These are phyloP conservation scores for Galerina marginata DNA, from an alignment of 768 basidiomycete genomes.

Conservation along the genomic window DNA sequence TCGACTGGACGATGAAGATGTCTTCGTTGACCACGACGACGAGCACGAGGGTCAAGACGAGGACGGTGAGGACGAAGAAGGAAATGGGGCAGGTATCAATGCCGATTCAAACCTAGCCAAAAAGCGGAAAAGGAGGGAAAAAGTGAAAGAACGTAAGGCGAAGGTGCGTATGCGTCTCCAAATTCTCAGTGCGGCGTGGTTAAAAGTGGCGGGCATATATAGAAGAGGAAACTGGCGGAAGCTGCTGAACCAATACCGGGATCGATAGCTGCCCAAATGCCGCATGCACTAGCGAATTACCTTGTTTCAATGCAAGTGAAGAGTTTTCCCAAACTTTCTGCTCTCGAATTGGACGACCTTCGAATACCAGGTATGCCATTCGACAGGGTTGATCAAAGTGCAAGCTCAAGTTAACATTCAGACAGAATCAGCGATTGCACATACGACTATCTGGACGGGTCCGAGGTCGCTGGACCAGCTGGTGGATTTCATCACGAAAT, in stretches of 20 bases:
- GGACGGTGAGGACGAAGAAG: constrained; percentile 32
- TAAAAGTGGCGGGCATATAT: constrained; percentile 8
- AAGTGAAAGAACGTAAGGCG: constrained; percentile 73
- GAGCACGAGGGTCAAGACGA: constrained; percentile 30
- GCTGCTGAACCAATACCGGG: constrained; percentile 39
- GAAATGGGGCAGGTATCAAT: constrained; percentile 22
- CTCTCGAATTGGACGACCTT: constrained; percentile 81
- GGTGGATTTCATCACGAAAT: constrained; percentile 75
- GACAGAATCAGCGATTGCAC: constrained; percentile 75
- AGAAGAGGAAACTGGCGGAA: constrained; percentile 73
- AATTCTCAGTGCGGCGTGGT: neutral
- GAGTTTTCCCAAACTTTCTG: constrained; percentile 69
- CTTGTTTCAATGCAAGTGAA: constrained; percentile 70
- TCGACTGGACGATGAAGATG: constrained; percentile 35
- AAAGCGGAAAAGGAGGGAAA: constrained; percentile 76
- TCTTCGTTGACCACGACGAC: constrained; percentile 41
- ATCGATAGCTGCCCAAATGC: constrained; percentile 63
- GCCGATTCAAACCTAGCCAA: constrained; percentile 44
- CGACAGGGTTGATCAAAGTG: constrained; percentile 20
- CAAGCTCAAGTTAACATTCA: constrained; percentile 53
- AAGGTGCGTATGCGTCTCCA: constrained; percentile 50
- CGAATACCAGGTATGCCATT: constrained; percentile 73
- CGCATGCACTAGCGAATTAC: constrained; percentile 64
- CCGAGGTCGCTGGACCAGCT: constrained; percentile 75
- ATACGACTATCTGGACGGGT: constrained; percentile 76